A percentile compares a stretch with the other conserved stretches of the same genome.
phyloP scores from a whole-genome alignment of 192 early-diverging fungal genomes.

The Podila verticillata region DNA sequence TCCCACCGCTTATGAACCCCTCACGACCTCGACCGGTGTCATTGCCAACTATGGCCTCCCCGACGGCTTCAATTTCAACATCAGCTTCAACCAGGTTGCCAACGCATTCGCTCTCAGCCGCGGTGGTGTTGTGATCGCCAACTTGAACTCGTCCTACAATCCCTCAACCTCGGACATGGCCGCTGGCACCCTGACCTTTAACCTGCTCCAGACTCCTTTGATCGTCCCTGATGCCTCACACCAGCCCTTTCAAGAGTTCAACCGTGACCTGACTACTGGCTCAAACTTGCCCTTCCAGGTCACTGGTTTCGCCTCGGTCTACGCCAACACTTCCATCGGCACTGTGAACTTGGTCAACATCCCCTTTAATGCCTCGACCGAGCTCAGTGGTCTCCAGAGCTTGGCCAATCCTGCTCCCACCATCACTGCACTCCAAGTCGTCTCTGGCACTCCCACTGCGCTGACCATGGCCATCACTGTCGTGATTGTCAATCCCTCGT shows the following conservation, averaged over 20 bases:
- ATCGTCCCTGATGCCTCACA: slow-evolving; percentile 38
- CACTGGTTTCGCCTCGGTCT: slow-evolving; percentile 45
- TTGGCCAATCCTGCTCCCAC: slow-evolving; percentile 50
- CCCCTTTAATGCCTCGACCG: slow-evolving; percentile 53
- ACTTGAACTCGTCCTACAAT: slow-evolving; percentile 22
- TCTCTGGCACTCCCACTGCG: slow-evolving; percentile 47
- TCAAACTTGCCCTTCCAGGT: slow-evolving; percentile 41
- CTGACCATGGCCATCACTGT: slow-evolving; percentile 52
- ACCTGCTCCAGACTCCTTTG: slow-evolving; percentile 30
- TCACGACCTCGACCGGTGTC: slow-evolving; percentile 35
- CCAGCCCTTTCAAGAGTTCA: slow-evolving; percentile 53
- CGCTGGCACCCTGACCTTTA: slow-evolving; percentile 48
- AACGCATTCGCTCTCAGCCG: slow-evolving; percentile 24
- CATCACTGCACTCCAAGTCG: slow-evolving; percentile 55
- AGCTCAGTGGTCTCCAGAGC: slow-evolving; percentile 55
- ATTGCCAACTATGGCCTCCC: slow-evolving; percentile 53
- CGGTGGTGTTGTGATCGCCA: slow-evolving; percentile 31
- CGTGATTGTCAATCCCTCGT: slow-evolving; percentile 57
- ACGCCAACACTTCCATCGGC: slow-evolving; percentile 55
- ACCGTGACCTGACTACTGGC: slow-evolving; percentile 46
- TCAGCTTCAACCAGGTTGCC: slow-evolving; percentile 22
- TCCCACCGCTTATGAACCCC: slow-evolving; percentile 51
- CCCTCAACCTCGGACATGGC: slow-evolving; percentile 33
- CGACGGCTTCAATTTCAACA: slow-evolving; percentile 57
- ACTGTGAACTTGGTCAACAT: slow-evolving; percentile 49